Evolutionary conservation across 805 yeast genomes (phyloP).

Genomic region (Wickerhamomyces mucosus): DNA sequence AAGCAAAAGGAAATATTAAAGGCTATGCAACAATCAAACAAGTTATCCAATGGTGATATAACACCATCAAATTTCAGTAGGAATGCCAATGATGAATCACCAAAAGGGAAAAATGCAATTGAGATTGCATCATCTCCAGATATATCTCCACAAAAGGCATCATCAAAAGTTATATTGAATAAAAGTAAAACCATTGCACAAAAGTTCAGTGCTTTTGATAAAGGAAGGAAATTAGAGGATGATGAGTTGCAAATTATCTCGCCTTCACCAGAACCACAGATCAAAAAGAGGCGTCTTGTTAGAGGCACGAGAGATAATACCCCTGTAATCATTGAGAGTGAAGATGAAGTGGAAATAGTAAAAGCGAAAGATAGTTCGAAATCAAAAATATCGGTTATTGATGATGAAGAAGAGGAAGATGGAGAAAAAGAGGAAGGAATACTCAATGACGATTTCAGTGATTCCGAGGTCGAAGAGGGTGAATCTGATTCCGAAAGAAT

Average conservation of each 20-base stretch:
- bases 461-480: constrained; percentile 35
- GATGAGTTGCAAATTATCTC: constrained; percentile 3
- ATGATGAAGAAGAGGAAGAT: constrained; percentile 22
- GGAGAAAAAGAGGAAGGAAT: constrained; percentile 36
- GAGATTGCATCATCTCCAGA: constrained; percentile 20
- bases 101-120: constrained; percentile 6
- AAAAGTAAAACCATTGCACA: constrained; percentile 28
- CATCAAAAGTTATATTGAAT: constrained; percentile 28
- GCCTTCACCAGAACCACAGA: constrained; percentile 5
- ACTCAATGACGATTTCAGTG: constrained; percentile 35
- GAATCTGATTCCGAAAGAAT: constrained; percentile 21
- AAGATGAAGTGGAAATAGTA: constrained; percentile 8
- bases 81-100: neutral
- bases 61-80: no score
- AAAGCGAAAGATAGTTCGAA: neutral
- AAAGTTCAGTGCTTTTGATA: constrained; percentile 23
- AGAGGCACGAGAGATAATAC: constrained; percentile 24
- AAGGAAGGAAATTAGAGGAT: constrained; percentile 3
- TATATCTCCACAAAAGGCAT: constrained; percentile 17
- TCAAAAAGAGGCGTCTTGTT: constrained; percentile 29
- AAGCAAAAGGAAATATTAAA: constrained; percentile 14
- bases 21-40: constrained; percentile 2
- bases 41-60: neutral
- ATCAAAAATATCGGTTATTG: constrained; percentile 5
- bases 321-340: constrained; percentile 15